A percentile compares a stretch with the other conserved stretches of the same genome.
Evolutionary conservation across 225 moss, liverwort and hornwort genomes (phyloP).

Genomic region (Sphagnum contortum): DNA sequence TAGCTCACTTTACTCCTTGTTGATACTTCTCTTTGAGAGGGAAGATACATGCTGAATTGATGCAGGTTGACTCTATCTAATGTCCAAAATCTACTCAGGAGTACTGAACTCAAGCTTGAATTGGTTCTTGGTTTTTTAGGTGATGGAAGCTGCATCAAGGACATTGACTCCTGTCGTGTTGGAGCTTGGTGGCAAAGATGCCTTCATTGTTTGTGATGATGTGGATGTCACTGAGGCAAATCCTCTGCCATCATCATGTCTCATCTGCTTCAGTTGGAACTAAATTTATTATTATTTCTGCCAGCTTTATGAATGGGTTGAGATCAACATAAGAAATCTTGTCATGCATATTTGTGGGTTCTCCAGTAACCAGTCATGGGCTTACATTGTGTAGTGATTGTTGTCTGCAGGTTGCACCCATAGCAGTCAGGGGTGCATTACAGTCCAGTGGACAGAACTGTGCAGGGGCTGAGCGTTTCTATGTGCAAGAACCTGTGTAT

Average conservation of each 20-base stretch:
- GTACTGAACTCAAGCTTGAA: too few relatives aligned
- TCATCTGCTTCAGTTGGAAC: neutral
- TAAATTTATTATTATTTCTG: too few relatives aligned
- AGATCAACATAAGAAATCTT: too few relatives aligned
- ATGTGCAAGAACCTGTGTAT: conserved; percentile 34
- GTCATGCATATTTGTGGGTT: too few relatives aligned
- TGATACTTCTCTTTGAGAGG: too few relatives aligned
- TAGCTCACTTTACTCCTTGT: too few relatives aligned
- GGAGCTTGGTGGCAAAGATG: conserved; percentile 52
- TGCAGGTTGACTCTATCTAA: too few relatives aligned
- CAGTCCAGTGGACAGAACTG: conserved; percentile 47
- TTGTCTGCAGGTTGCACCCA: conserved; percentile 15
- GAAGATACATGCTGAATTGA: too few relatives aligned
- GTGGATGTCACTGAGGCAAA: conserved; percentile 36
- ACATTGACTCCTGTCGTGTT: conserved; percentile 43
- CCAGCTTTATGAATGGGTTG: too few relatives aligned
- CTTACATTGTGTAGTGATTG: too few relatives aligned
- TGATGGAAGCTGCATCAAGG: conserved; percentile 52
- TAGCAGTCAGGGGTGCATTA: conserved; percentile 29
- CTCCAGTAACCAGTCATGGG: too few relatives aligned
- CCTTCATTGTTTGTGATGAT: conserved; percentile 47
- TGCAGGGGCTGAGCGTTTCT: conserved; percentile 50
- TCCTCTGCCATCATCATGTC: neutral
- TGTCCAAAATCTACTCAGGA: too few relatives aligned
- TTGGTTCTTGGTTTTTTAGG: conserved; percentile 9